Conservation (phyloP, 208 protist genomes). For the Phytomonas sp. region DNA sequence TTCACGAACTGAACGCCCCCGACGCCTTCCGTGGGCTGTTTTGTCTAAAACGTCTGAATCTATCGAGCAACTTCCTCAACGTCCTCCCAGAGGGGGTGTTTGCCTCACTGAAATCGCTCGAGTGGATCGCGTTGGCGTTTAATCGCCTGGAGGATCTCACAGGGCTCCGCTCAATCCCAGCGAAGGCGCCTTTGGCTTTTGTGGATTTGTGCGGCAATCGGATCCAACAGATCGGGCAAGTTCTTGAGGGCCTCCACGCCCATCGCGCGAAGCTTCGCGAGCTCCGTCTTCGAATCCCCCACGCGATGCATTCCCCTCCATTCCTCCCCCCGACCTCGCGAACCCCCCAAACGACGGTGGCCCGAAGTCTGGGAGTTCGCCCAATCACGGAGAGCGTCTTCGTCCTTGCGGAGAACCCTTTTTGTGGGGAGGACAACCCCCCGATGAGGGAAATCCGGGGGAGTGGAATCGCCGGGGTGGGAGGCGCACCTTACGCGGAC, state of each 20-base stretch:
- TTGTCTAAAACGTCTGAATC: constrained; percentile 50
- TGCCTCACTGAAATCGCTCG: constrained; percentile 28
- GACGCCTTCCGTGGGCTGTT: constrained; percentile 16
- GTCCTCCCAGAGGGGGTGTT: constrained; percentile 21
- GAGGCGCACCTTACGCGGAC: constrained; percentile 25
- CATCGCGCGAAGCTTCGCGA: constrained; percentile 35
- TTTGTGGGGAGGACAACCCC: constrained; percentile 13
- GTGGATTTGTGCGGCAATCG: constrained; percentile 73
- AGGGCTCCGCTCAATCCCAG: constrained; percentile 37
- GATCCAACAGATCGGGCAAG: constrained; percentile 23
- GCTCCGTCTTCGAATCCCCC: constrained; percentile 41
- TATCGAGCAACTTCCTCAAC: constrained; percentile 60
- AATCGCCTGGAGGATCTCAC: constrained; percentile 45
- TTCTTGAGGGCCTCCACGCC: constrained; percentile 23
- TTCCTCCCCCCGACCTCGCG: neutral
- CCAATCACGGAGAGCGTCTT: neutral
- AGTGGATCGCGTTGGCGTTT: constrained; percentile 69
- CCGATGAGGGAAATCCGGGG: neutral
- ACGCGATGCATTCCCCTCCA: neutral
- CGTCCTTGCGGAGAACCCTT: constrained; percentile 32
- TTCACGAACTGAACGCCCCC: constrained; percentile 21
- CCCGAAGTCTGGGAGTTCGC: neutral
- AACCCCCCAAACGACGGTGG: neutral
- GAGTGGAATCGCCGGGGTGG: neutral
- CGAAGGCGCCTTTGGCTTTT: constrained; percentile 26